Evolutionary conservation across 129 eudicot genomes (phyloP), one percentile per base, ranked within the genome.

Genomic region (Cynara cardunculus): DNA sequence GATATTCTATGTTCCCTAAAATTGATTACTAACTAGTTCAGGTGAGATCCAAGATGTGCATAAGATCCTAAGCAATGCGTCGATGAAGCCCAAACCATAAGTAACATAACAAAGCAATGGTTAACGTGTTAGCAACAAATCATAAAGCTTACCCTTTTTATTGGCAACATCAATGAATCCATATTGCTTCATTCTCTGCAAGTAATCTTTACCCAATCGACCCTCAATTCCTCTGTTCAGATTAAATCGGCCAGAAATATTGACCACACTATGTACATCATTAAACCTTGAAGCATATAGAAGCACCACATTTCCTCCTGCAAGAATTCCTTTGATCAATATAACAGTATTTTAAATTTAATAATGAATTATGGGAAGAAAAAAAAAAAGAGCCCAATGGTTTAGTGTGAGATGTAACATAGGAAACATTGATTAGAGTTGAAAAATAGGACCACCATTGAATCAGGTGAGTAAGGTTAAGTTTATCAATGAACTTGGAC

Each of bases 221-320:
- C 90, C 91, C 81, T 84, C 92, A 44, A 89, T 89, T 69, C 97
- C 94, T 88, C 84, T 81, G 69, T 26, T 78, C 75, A 91, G 76
- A 83, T 91, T 59, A 85, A 88, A 91, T 16, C 94, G 97, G 31
- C 97, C 94, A 75, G 94, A 85, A 71, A 89, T 88, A 64, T 92
- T 92, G 44, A 92, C 90, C 14, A 92, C 85, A 5, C 71, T 86
- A 67, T 65, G 61, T 64, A 89, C 88, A 78, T 92, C 90, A 6
- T 85, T 79, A 72, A 75, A 86, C 83, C 61, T 85, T 1, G 91
- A 89, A 78, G 97, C 86, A 86, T 91, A 91, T 53, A 92, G 31
- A 24, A 92, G 94, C 78, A 86, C 97, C 69, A 81, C 94, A 87
- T 92, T 89, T 74, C 97, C 97, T 32, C 94, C 97, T 89, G 84